phyloP scores from a whole-genome alignment of 345 rosid genomes.

The Populus tremula region DNA sequence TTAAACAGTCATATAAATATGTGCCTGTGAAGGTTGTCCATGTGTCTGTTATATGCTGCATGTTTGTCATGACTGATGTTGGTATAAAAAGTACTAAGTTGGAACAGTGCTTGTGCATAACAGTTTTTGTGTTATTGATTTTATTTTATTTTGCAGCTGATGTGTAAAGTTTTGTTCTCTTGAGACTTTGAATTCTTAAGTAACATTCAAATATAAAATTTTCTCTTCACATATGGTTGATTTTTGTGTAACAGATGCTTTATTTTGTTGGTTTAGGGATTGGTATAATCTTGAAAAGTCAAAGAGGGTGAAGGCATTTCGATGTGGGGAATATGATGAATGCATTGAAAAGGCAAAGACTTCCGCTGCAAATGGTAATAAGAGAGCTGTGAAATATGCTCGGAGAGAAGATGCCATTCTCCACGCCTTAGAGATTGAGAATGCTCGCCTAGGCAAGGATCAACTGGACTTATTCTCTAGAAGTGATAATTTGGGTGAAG shows the following conservation, averaged over 20 bases:
- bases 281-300: conserved; percentile 97
- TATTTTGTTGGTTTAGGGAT: conserved; percentile 54
- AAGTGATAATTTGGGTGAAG: conserved; percentile 32
- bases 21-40: background rate
- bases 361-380: conserved; percentile 61
- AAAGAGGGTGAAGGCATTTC: conserved; percentile 90
- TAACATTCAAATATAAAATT: background rate
- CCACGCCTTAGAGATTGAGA: conserved; percentile 90
- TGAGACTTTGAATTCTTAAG: conserved; percentile 5
- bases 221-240: background rate
- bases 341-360: conserved; percentile 87
- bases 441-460: conserved; percentile 59
- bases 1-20: background rate
- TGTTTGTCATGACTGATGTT: background rate
- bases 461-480: conserved; percentile 36
- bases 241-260: conserved; percentile 4
- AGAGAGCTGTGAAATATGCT: conserved; percentile 77
- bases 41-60: background rate
- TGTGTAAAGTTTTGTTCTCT: background rate
- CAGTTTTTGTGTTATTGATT: background rate
- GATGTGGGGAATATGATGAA: conserved; percentile 88
- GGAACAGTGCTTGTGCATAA: background rate
- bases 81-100: background rate
- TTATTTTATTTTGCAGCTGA: background rate
- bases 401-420: conserved; percentile 93